These are phyloP conservation scores for Coniferiporia sulphurascens DNA, from an alignment of 1,284 basidiomycete genomes.

Conservation along the genomic window DNA sequence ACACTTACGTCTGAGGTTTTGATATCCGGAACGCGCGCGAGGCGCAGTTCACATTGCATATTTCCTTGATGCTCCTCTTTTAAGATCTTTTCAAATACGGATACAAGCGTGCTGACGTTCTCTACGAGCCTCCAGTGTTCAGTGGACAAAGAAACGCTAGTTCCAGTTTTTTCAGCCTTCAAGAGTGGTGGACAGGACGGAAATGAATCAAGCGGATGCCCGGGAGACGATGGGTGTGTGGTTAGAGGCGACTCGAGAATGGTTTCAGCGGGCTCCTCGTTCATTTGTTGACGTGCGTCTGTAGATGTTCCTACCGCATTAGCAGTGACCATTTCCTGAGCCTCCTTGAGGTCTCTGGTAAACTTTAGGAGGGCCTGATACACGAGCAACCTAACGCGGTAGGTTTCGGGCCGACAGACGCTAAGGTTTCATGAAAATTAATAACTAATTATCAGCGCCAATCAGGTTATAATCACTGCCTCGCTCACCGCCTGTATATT, in stretches of 20 bases:
- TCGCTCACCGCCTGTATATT: slow-evolving; percentile 59
- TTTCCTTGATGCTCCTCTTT: slow-evolving; percentile 41
- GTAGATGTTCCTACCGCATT: background rate
- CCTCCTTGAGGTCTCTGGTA: slow-evolving; percentile 3
- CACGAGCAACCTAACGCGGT: slow-evolving; percentile 62
- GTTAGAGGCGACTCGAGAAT: background rate
- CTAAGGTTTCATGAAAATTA: slow-evolving; percentile 32
- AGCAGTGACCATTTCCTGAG: background rate
- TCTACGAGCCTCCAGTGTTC: slow-evolving; percentile 4
- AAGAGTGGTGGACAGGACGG: background rate
- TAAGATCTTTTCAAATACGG: slow-evolving; percentile 56
- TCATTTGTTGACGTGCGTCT: background rate
- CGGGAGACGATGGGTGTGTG: background rate
- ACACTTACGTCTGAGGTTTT: background rate
- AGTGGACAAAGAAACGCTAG: background rate
- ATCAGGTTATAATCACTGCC: slow-evolving; percentile 13
- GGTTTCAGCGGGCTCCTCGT: background rate
- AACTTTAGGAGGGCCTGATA: slow-evolving; percentile 42
- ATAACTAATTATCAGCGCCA: slow-evolving; percentile 9
- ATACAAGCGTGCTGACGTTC: slow-evolving; percentile 32
- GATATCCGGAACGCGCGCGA: background rate
- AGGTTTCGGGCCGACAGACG: slow-evolving; percentile 70
- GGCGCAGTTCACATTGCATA: slow-evolving; percentile 3
- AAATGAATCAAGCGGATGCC: background rate
- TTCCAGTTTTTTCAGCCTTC: background rate